Evolutionary conservation across 768 basidiomycete genomes (phyloP), one percentile per base, ranked within the genome.

Genomic region (Suillus subaureus): DNA sequence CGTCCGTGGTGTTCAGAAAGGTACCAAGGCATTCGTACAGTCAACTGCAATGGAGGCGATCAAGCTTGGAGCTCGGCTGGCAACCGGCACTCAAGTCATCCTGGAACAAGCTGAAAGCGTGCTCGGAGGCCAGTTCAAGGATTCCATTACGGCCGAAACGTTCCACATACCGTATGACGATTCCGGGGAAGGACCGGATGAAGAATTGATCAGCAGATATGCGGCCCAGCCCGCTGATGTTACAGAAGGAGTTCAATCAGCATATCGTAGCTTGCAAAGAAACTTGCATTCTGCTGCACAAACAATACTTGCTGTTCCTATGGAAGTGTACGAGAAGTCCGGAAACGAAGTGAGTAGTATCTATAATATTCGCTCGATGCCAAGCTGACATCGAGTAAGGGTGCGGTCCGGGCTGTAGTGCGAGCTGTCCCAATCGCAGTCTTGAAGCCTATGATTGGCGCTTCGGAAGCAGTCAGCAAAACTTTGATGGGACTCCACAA

Each of bases 351-450:
- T 92, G 70, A 71, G 85, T 79, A 15, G 6, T 1, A 23, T 51
- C 23, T 49, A 31, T 12, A 28, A 42, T 49, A 8, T 1, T 58
- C 28, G 18, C 23, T 58, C 6, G 39, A 28, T 58, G 16, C 16
- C 15, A 42, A 40, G 23, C 33, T 35, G 35, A 65, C 45, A 54
- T 57, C 16, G 61, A 62, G 9, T 61, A 2, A 99, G 96, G 96
- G 96, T 3, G 88, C 96, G 61, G 91, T 96, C 26, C 91, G 90
- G 64, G 93, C 97, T 28, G 96, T 99, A 33, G 92, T 99, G 66
- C 89, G 97, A 33, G 97, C 97, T 35, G 95, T 99, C 13, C 97
- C 97, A 7, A 96, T 99, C 65, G 97, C 97, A 0, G 96, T 99
- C 13, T 80, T 99, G 70, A 96, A 94, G 72, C 96, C 97, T 2